phyloP scores from a whole-genome alignment of 202 grass and related monocot genomes.

The Brachypodium distachyon region DNA sequence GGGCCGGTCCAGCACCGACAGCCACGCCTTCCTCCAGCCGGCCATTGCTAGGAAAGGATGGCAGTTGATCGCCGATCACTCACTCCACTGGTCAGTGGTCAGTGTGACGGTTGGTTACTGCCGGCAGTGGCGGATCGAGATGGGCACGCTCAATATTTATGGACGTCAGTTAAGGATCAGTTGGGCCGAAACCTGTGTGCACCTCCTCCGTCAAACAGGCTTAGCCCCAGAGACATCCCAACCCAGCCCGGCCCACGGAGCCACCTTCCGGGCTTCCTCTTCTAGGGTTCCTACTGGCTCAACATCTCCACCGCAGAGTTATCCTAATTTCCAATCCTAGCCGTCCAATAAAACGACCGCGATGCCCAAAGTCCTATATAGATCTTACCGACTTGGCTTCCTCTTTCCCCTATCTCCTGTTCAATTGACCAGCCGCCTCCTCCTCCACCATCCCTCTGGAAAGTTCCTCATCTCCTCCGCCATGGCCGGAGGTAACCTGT shows the following conservation, averaged over 20 bases:
- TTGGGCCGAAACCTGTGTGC: neutral
- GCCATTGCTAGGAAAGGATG: conserved; percentile 2
- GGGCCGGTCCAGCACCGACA: conserved; percentile 9
- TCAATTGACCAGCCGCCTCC: neutral
- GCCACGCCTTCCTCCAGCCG: conserved; percentile 37
- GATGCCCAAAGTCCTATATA: neutral
- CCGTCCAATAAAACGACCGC: neutral
- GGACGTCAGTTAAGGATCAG: neutral
- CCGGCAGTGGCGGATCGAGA: neutral
- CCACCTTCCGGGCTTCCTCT: neutral
- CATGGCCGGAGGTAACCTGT: conserved; percentile 73
- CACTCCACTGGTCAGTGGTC: neutral
- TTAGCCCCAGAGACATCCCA: neutral
- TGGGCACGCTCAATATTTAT: neutral
- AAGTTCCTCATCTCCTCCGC: neutral
- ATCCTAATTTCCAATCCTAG: neutral
- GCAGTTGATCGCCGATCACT: neutral
- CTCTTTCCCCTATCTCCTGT: too few relatives aligned
- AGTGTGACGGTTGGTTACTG: neutral
- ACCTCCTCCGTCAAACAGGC: neutral
- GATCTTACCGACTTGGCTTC: neutral
- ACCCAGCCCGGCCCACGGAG: neutral
- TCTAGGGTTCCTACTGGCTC: neutral
- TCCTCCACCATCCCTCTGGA: neutral
- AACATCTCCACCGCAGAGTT: neutral